These are phyloP conservation scores for Globisporangium spiculum DNA, from an alignment of 352 stramenopile species.

Conservation along the genomic window DNA sequence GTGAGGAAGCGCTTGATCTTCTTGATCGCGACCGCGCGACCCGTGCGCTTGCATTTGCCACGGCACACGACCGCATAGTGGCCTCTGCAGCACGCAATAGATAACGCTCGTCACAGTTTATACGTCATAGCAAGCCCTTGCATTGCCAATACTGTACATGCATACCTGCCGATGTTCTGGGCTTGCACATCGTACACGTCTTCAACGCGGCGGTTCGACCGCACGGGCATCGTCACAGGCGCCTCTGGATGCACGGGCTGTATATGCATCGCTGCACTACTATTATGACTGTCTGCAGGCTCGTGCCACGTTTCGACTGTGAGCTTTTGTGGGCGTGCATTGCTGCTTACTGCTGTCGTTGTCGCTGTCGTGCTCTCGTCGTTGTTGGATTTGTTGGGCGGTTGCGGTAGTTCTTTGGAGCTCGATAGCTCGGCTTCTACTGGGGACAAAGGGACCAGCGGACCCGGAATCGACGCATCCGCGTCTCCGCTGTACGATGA, in stretches of 20 bases:
- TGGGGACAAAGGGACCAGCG: neutral
- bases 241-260: neutral
- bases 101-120: neutral
- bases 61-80: slow-evolving; percentile 72
- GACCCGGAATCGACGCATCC: neutral
- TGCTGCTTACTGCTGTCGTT: neutral
- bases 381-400: neutral
- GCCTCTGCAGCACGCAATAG: slow-evolving; percentile 29
- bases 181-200: slow-evolving; percentile 58
- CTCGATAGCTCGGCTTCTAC: slow-evolving; percentile 1
- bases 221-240: slow-evolving; percentile 6
- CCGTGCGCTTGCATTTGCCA: slow-evolving; percentile 47
- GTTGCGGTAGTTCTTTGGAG: neutral
- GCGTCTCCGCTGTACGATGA: neutral
- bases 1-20: slow-evolving; percentile 83
- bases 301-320: slow-evolving; percentile 13
- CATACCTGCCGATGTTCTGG: slow-evolving; percentile 45
- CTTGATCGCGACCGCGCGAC: slow-evolving; percentile 67
- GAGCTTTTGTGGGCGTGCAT: slow-evolving; percentile 1
- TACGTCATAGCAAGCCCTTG: neutral
- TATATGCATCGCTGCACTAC: neutral
- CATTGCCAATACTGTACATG: neutral
- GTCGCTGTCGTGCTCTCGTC: neutral
- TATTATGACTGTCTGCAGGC: neutral
- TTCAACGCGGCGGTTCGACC: slow-evolving; percentile 36